phyloP scores from a whole-genome alignment of 148 eudicot genomes.

The Rhododendron henanense region DNA sequence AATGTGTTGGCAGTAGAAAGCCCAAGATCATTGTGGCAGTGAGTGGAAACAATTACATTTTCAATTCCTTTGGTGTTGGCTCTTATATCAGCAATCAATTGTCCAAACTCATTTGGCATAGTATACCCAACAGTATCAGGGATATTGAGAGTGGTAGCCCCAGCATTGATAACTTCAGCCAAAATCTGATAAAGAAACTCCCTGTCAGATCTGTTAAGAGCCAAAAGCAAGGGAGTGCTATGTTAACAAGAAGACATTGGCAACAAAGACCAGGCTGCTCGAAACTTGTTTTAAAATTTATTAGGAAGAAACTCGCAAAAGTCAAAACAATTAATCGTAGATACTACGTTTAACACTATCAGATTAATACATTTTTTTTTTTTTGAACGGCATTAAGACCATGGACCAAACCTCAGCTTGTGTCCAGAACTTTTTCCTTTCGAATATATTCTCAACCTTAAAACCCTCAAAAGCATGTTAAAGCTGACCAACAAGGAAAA shows the following conservation, averaged over 20 bases:
- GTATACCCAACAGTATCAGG: conserved; percentile 94
- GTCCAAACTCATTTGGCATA: conserved; percentile 76
- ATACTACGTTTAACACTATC: neutral
- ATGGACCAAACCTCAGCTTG: too few species aligned
- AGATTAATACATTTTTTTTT: neutral
- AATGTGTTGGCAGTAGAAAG: conserved; percentile 92
- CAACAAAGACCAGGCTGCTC: neutral
- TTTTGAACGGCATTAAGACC: neutral
- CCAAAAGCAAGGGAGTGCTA: neutral
- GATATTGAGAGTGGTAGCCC: conserved; percentile 89
- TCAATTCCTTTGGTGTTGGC: conserved; percentile 89
- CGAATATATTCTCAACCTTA: too few species aligned
- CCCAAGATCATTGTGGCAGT: conserved; percentile 97
- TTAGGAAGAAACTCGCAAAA: neutral
- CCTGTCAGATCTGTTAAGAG: conserved; percentile 68
- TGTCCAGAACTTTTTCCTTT: too few species aligned
- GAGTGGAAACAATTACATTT: conserved; percentile 87
- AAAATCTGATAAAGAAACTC: conserved; percentile 82
- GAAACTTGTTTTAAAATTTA: neutral
- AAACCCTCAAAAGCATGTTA: too few species aligned
- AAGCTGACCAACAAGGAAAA: too few species aligned
- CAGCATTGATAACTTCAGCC: conserved; percentile 90
- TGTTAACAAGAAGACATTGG: neutral
- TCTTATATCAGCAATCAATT: conserved; percentile 80
- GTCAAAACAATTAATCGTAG: neutral